A percentile compares a stretch with the other conserved stretches of the same genome.
phyloP scores from a whole-genome alignment of 768 basidiomycete species.

The Mrakia blollopis region DNA sequence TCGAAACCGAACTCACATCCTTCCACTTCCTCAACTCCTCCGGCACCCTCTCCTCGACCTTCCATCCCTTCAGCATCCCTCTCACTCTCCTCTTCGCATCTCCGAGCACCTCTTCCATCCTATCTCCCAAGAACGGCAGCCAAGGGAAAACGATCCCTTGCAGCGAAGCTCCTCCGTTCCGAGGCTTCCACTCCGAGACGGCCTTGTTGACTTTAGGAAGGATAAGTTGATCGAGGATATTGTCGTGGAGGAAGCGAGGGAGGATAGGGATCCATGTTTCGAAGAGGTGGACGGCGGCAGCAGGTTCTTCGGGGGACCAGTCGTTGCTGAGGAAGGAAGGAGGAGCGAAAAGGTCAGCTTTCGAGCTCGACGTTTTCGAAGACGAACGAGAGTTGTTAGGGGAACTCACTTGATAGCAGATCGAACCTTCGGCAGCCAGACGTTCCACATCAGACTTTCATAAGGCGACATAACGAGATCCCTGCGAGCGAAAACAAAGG shows the following conservation, averaged over 20 bases:
- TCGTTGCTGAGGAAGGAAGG: slow-evolving; percentile 56
- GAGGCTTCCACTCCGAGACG: slow-evolving; percentile 75
- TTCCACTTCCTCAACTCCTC: slow-evolving; percentile 74
- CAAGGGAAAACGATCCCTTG: slow-evolving; percentile 89
- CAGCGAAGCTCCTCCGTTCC: slow-evolving; percentile 50
- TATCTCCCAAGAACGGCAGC: slow-evolving; percentile 78
- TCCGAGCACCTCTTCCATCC: slow-evolving; percentile 76
- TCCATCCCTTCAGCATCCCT: slow-evolving; percentile 70
- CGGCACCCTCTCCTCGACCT: slow-evolving; percentile 64
- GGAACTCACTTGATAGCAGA: slow-evolving; percentile 67
- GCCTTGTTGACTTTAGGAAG: slow-evolving; percentile 85
- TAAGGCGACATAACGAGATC: slow-evolving; percentile 80
- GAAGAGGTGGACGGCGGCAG: slow-evolving; percentile 72
- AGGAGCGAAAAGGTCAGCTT: not conserved
- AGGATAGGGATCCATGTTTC: slow-evolving; percentile 83
- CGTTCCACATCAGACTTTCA: slow-evolving; percentile 87
- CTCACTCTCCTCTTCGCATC: slow-evolving; percentile 84
- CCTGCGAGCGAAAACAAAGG: not conserved
- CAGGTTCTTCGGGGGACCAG: slow-evolving; percentile 70
- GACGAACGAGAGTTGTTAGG: not conserved
- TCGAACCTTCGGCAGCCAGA: slow-evolving; percentile 93
- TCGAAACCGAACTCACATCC: slow-evolving; percentile 53
- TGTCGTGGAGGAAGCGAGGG: slow-evolving; percentile 87
- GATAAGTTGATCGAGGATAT: slow-evolving; percentile 90
- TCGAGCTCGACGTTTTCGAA: not conserved